Percentiles rank a stretch among this genome's conserved stretches.
These are phyloP conservation scores for Buddleja alternifolia DNA, from an alignment of 257 asterid genomes.

Conservation along the genomic window DNA sequence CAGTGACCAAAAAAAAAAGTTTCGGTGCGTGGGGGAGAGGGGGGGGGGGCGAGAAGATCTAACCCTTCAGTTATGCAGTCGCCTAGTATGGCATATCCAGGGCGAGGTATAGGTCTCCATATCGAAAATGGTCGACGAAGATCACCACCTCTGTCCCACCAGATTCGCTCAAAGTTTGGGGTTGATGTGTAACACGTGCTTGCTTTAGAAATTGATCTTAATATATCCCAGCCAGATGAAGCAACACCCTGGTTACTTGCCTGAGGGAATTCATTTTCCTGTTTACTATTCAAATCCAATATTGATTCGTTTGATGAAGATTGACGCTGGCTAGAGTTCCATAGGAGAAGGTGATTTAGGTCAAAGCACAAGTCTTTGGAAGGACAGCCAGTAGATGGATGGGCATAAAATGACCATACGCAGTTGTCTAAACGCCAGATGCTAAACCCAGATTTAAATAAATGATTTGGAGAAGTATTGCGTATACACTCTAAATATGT, in stretches of 20 bases:
- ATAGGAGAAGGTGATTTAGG: constrained; percentile 80
- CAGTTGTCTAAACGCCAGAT: constrained; percentile 95
- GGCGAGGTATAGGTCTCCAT: constrained; percentile 93
- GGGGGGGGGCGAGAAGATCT: constrained; percentile 23
- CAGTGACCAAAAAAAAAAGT: constrained; percentile 17
- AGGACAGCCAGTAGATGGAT: constrained; percentile 64
- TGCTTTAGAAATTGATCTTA: constrained; percentile 83
- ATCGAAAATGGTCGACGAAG: constrained; percentile 88
- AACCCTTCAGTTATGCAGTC: constrained; percentile 97
- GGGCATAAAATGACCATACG: constrained; percentile 86
- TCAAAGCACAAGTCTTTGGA: constrained; percentile 68
- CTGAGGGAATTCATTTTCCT: constrained; percentile 44
- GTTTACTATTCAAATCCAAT: constrained; percentile 45
- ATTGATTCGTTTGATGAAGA: constrained; percentile 60
- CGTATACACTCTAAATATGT: constrained; percentile 70
- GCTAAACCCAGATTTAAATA: constrained; percentile 77
- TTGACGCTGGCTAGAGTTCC: constrained; percentile 68
- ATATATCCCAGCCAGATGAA: constrained; percentile 92
- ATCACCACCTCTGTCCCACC: constrained; percentile 99
- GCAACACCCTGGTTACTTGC: constrained; percentile 50
- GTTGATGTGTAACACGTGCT: constrained; percentile 69
- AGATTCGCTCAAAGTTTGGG: constrained; percentile 91
- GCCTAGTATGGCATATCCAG: constrained; percentile 84
- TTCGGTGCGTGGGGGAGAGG: too few relatives aligned
- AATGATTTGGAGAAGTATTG: constrained; percentile 52